These are phyloP conservation scores for Aristolochia californica DNA, from an alignment of 164 flowering plant genomes.

Conservation along the genomic window DNA sequence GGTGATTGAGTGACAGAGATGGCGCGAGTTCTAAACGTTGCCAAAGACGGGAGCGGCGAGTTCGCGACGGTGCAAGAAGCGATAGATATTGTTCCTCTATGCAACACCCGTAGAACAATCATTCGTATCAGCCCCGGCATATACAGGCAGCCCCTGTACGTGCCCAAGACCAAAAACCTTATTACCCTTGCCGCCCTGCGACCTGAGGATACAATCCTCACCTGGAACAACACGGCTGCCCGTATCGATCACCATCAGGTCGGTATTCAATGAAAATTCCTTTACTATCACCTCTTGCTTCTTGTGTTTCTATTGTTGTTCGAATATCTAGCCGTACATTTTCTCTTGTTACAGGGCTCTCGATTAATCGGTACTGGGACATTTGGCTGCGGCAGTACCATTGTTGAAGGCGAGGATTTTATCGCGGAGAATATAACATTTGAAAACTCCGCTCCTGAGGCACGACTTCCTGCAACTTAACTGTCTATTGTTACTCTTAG, in stretches of 20 bases:
- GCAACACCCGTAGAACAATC: slow-evolving; percentile 54
- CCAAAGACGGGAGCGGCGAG: slow-evolving; percentile 64
- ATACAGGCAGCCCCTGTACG: slow-evolving; percentile 74
- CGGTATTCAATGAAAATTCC: not conserved
- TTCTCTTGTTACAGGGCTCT: slow-evolving; percentile 26
- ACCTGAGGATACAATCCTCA: slow-evolving; percentile 63
- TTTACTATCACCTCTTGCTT: not conserved
- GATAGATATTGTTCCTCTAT: slow-evolving; percentile 61
- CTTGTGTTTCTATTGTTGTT: not conserved
- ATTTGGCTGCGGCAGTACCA: slow-evolving; percentile 75
- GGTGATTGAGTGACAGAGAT: too few species aligned
- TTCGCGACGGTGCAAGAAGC: slow-evolving; percentile 77
- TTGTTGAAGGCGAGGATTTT: slow-evolving; percentile 93
- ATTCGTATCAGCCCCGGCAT: slow-evolving; percentile 69
- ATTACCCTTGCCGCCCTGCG: slow-evolving; percentile 62
- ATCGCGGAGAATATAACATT: slow-evolving; percentile 96
- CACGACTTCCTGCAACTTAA: slow-evolving; percentile 7
- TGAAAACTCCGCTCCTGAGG: slow-evolving; percentile 86
- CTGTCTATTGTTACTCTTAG: slow-evolving; percentile 2
- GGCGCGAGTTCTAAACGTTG: slow-evolving; percentile 36
- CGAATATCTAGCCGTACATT: too few species aligned
- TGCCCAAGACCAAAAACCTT: slow-evolving; percentile 85
- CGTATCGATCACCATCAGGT: slow-evolving; percentile 89
- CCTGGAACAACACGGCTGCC: slow-evolving; percentile 88
- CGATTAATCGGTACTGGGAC: slow-evolving; percentile 89